A percentile compares a stretch with the other conserved stretches of the same genome.
Evolutionary conservation across 2,329 filamentous ascomycete species (phyloP).

Genomic region (Mycosphaerella sp.): DNA sequence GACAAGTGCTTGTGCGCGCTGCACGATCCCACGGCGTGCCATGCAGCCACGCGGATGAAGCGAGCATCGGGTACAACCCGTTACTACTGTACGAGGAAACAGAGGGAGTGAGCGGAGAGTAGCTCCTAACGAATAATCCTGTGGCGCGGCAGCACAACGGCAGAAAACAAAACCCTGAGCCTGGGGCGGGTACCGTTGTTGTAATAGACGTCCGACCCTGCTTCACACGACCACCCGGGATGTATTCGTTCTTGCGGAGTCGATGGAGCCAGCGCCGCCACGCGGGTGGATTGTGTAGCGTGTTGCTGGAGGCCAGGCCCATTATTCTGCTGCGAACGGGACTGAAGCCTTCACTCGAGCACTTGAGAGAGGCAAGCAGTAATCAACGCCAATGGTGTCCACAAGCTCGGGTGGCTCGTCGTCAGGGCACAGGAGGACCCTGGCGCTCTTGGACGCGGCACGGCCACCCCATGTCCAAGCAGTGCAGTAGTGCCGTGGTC

Average conservation of each 20-base stretch:
- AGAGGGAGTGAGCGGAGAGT: background rate
- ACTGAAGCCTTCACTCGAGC: background rate
- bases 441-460: too few species aligned
- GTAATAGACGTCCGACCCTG: too few species aligned
- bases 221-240: slow-evolving; percentile 1
- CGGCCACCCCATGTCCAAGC: background rate
- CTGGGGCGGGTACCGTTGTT: background rate
- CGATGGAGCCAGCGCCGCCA: background rate
- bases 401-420: background rate
- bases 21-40: background rate
- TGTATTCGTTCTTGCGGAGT: slow-evolving; percentile 3
- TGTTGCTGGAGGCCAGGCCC: too few species aligned
- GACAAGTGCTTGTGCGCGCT: background rate
- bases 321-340: background rate
- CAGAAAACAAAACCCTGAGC: background rate
- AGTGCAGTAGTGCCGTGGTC: background rate
- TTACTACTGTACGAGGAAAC: background rate
- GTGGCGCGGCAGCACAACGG: slow-evolving; percentile 6
- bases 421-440: background rate
- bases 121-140: slow-evolving; percentile 3
- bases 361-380: too few species aligned
- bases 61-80: slow-evolving; percentile 3
- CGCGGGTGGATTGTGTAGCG: background rate
- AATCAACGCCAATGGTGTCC: background rate
- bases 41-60: background rate